phyloP scores from a whole-genome alignment of 129 eudicot genomes.

The carrot (Daucus carota) region DNA sequence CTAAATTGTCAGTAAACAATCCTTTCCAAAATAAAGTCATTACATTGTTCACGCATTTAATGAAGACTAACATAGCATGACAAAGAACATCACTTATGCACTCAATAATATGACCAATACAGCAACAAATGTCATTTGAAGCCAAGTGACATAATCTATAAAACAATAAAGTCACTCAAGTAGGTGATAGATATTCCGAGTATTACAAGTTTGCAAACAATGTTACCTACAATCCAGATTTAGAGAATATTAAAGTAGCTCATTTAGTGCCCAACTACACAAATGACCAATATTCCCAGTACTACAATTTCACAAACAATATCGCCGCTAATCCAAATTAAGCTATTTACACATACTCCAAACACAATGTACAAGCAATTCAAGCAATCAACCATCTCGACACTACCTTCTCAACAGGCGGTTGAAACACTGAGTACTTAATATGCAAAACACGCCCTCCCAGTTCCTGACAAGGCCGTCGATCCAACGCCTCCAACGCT shows the following conservation, averaged over 20 bases:
- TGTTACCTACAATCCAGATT: neutral
- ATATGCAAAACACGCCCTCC: conserved; percentile 78
- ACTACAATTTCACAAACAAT: neutral
- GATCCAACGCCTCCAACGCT: conserved; percentile 56
- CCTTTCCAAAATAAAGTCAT: neutral
- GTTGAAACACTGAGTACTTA: conserved; percentile 61
- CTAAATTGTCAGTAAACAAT: neutral
- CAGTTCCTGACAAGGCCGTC: conserved; percentile 55
- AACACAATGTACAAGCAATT: neutral
- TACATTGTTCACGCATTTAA: neutral
- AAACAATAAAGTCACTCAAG: neutral
- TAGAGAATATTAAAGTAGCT: neutral
- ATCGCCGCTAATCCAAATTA: neutral
- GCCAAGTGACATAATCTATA: neutral
- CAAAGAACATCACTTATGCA: neutral
- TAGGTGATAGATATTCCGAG: neutral
- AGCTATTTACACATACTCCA: neutral
- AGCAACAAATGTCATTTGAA: neutral
- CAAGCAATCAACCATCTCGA: neutral
- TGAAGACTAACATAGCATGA: neutral
- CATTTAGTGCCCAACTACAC: neutral
- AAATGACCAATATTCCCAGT: neutral
- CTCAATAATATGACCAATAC: neutral
- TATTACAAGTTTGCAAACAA: neutral
- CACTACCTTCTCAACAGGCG: conserved; percentile 41